Conservation (phyloP, 768 basidiomycete genomes). For the Russula griseocarnosa region DNA sequence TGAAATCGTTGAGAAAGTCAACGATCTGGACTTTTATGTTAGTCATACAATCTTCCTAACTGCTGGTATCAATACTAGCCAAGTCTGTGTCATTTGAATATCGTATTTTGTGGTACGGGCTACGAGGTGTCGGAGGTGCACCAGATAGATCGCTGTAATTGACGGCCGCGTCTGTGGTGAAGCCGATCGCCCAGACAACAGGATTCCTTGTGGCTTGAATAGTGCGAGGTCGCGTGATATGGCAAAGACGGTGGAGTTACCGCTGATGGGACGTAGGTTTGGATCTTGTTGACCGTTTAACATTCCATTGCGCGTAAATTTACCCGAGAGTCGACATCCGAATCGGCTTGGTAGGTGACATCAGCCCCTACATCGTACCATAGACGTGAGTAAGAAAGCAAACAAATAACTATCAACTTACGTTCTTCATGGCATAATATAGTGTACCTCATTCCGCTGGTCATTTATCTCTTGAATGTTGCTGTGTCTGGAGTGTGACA, state of each 20-base stretch:
- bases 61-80: neutral
- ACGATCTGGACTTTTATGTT: constrained; percentile 36
- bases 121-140: constrained; percentile 39
- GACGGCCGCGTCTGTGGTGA: constrained; percentile 32
- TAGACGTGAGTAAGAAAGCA: neutral
- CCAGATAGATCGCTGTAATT: constrained; percentile 37
- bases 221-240: constrained; percentile 32
- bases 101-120: constrained; percentile 42
- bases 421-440: constrained; percentile 25
- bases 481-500: constrained; percentile 11
- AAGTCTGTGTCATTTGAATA: constrained; percentile 34
- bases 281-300: constrained; percentile 23
- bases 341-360: constrained; percentile 27
- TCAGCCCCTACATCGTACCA: constrained; percentile 19
- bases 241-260: constrained; percentile 29
- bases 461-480: constrained; percentile 11
- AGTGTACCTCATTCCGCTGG: constrained; percentile 28
- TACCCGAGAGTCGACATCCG: too few species aligned
- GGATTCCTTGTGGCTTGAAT: constrained; percentile 29
- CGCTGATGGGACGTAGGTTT: constrained; percentile 22
- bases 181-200: constrained; percentile 33
- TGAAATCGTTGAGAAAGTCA: constrained; percentile 44
- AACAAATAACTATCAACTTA: constrained; percentile 2
- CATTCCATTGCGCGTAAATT: constrained; percentile 26
- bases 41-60: neutral